Conservation (phyloP, 2,329 filamentous ascomycete genomes). For the Alternaria burnsii region DNA sequence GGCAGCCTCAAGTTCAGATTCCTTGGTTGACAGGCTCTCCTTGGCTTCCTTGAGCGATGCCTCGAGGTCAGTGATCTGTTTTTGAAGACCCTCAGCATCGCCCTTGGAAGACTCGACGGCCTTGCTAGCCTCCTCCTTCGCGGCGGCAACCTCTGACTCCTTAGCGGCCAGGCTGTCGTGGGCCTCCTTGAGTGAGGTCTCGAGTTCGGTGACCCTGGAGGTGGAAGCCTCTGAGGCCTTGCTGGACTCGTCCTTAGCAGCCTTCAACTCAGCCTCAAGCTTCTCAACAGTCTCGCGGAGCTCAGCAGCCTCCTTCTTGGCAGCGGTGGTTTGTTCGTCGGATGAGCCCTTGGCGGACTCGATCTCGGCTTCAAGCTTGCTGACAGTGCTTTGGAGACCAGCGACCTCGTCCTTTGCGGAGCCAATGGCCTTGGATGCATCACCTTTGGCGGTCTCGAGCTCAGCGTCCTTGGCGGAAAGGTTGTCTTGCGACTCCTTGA, state of each 20-base stretch:
- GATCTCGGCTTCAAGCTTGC: slow-evolving; percentile 36
- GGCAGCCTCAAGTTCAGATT: slow-evolving; percentile 28
- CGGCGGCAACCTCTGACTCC: slow-evolving; percentile 32
- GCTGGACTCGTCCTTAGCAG: slow-evolving; percentile 22
- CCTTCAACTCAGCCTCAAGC: slow-evolving; percentile 27
- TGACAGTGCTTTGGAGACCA: slow-evolving; percentile 33
- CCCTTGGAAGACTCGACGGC: slow-evolving; percentile 28
- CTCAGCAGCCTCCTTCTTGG: slow-evolving; percentile 23
- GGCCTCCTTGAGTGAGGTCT: slow-evolving; percentile 29
- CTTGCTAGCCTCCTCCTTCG: slow-evolving; percentile 30
- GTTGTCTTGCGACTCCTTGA: slow-evolving; percentile 33
- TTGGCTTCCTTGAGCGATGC: slow-evolving; percentile 21
- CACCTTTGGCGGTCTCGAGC: slow-evolving; percentile 24
- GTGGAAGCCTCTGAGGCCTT: slow-evolving; percentile 31
- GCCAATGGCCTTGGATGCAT: slow-evolving; percentile 24
- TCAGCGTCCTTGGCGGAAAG: slow-evolving; percentile 35
- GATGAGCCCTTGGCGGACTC: slow-evolving; percentile 28
- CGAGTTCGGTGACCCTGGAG: slow-evolving; percentile 37
- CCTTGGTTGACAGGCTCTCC: slow-evolving; percentile 16
- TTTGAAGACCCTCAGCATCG: slow-evolving; percentile 23
- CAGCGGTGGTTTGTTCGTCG: slow-evolving; percentile 20
- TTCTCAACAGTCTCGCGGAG: slow-evolving; percentile 22
- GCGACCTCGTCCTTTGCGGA: slow-evolving; percentile 35
- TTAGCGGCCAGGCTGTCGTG: slow-evolving; percentile 30
- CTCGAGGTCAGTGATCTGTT: slow-evolving; percentile 33